Base-by-base conservation (phyloP, 306 rosid species). In the Trifolium dubium region DNA sequence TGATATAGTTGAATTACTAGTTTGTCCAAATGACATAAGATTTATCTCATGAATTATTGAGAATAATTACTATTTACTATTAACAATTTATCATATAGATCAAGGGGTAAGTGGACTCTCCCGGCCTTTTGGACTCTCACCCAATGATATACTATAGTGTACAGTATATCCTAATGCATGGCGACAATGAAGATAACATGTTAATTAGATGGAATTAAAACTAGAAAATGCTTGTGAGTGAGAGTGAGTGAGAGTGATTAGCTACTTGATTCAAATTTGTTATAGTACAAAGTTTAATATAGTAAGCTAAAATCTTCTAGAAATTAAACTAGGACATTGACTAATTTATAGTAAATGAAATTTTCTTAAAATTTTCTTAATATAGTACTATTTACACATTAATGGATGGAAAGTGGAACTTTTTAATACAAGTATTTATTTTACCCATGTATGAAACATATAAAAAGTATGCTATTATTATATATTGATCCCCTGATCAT, bases 131-230 rank as follows among this genome's bases (percentile, higher is more conserved):
- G 44, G 44, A 23, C 23, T 23, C 23, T 23, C 23, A 23, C 23
- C 23, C 23, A 23, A 23, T 0, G 23, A 23, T 23, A 23, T n/a
- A n/a, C n/a, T n/a, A n/a, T n/a, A n/a, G n/a, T n/a, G n/a, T n/a
- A n/a, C n/a, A n/a, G n/a, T n/a, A n/a, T n/a, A n/a, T n/a, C n/a
- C 13, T 44, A 62, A 54, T 43, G 69, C 77, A 80, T 34, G 84
- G 79, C 31, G 77, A 30, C 12, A 75, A 73, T 2, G 64, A 80
- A 61, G 84, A 75, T 49, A 69, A 53, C 77, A 80, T 80, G 63
- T 62, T 23, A 23, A 23, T 23, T 68, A 74, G n/a, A 49, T n/a
- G 56, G 15, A 49, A 37, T 37, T 7, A 6, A 30, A 59, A 65
- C 2, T 28, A 32, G 3, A 72, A 55, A 55, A 10, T 23, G 23